Evolutionary conservation across 2,329 filamentous ascomycete genomes (phyloP), one percentile per base, ranked within the genome.

Genomic region (Cladosporium sp.): DNA sequence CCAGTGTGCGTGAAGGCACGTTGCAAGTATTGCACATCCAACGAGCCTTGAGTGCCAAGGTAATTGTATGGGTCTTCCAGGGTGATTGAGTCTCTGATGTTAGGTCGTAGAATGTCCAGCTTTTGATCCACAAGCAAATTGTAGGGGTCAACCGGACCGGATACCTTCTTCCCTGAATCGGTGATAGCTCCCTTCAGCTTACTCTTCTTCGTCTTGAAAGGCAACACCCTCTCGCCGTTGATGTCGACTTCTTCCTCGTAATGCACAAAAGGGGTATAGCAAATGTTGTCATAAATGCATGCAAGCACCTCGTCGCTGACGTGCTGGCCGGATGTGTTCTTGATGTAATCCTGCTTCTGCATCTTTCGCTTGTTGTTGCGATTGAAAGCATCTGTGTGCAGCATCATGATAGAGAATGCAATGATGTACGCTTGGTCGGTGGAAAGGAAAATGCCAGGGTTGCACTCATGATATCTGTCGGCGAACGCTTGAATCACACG

Each of bases 341-440:
- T 96, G 61, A 97, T 79, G 70, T 98, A 98, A 65, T 97, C 93
- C 0, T 80, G 74, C 66, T 95, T 95, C 66, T 95, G 90, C 93
- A 98, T 98, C 72, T 98, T 98, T 69, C 93, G 82, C 73, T 97
- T 97, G 74, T 97, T 97, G 75, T 97, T 98, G 72, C 95, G 95
- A 77, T 98, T 98, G 81, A 97, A 97, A n/a, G 95, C 89, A 66
- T 98, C 93, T 0, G 93, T 97, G 63, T 98, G 93, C 33, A 98
- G 77, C 61, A 98, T 96, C 55, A 98, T 81, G 53, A 98, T 83
- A 2, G 92, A 97, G 67, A 98, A 98, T 13, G 92, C 90, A 58
- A 97, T 92, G 64, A 97, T 95, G 68, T 97, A 96, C n/a, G 93
- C 91, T 71, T 96, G 89, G 64, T 97, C 93, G 46, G 90, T 83